Base-by-base conservation (phyloP, 345 rosid species). In the Carallia brachiata region DNA sequence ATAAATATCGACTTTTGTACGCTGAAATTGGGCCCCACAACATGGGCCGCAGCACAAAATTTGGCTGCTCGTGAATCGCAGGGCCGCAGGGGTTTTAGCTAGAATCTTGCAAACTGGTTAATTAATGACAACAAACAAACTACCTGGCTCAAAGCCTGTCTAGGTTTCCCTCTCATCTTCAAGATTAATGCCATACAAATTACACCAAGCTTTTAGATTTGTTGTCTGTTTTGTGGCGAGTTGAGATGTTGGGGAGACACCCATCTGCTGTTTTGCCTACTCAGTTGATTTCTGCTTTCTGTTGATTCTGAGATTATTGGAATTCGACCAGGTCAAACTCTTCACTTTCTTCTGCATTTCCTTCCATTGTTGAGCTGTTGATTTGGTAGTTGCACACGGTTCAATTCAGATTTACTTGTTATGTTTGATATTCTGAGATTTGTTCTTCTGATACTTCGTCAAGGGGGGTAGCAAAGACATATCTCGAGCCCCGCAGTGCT, bases 301-400 rank as follows among this genome's bases (percentile, higher is more conserved):
- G 31, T 19, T 56, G 32, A 19, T 56, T 56, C 27, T 56, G 60
- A 56, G 60, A 27, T 56, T 56, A 31, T 56, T 56, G 60, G 60
- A 56, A 19, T 9, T n/a, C 15, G 9, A 56, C 16, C 50, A 23
- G 32, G 60, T 56, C 4, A 19, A 15, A 56, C 28, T 8, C 27
- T 23, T 19, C 31, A 3, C 15, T 19, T 23, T 4, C 23, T 5
- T 8, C 23, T 15, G 8, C 59, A 55, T 55, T 55, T n/a, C 30
- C 59, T 55, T 55, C 30, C 59, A 55, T 23, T 9, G 3, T 40
- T 40, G 47, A 9, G 47, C 15, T 12, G 15, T 13, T 9, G 47
- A 40, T 9, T 40, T n/a, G 47, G 13, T 40, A 5, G 10, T 40
- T 40, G 13, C 10, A 9, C 47, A 8, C 30, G 59, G 28, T 55